Evolutionary conservation across 2,329 filamentous ascomycete species (phyloP), one percentile per base, ranked within the genome.

Genomic region (Epicoccum sorghinum): DNA sequence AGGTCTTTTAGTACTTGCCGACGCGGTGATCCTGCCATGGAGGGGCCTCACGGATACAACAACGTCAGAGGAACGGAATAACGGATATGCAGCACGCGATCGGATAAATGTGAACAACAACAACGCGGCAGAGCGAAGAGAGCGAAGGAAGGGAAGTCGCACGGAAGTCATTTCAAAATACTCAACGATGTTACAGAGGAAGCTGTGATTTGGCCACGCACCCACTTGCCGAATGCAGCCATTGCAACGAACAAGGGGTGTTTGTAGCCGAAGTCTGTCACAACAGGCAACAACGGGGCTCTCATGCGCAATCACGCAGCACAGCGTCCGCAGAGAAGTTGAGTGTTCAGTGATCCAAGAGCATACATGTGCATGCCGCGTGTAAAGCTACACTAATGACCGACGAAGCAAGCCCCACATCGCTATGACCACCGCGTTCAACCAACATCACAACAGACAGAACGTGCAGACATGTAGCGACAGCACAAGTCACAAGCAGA

Each of bases 1-100:
- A 59, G 49, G 47, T 61, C 51, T 57, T 55, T 52, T 43, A 61
- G 58, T 43, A 58, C 39, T 44, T 49, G 52, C 22, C 55, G 49
- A 39, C 44, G 24, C 22, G 51, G 52, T 54, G 52, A 55, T 40
- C 45, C 48, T 36, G 53, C 52, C 53, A 60, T 59, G 48, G 48
- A 54, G 53, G 53, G 53, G 55, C 51, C n/a, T 47, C 22, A 45
- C 29, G 41, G 25, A 49, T 27, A 29, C n/a, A 41, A 53, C 55
- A 52, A 55, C 46, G 57, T 62, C 57, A 62, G 49, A 58, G 35
- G 42, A 18, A 40, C 44, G 39, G 36, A 30, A 30, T 14, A 36
- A 30, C 52, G 55, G 57, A 53, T 49, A 54, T 48, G 51, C 55
- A 51, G 41, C 35, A 25, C 38, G 38, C 23, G 38, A 51, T 27